These are phyloP conservation scores for Fusarium heterosporum DNA, from an alignment of 2,329 filamentous ascomycete genomes.

Conservation along the genomic window DNA sequence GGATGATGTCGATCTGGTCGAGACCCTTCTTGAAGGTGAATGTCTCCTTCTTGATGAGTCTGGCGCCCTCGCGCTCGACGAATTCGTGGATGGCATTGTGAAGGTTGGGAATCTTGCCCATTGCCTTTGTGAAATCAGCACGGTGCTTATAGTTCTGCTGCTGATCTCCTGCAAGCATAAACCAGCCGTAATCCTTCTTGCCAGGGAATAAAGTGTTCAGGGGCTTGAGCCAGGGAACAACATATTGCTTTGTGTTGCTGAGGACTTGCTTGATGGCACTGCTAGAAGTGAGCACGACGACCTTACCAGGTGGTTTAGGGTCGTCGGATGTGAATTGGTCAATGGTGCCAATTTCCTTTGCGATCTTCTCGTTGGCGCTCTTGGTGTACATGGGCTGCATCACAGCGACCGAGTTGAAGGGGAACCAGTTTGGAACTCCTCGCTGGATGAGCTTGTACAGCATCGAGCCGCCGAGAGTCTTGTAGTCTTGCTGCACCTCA, in stretches of 20 bases:
- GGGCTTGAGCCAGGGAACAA: slow-evolving; percentile 50
- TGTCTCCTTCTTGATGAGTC: slow-evolving; percentile 57
- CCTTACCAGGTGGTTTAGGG: slow-evolving; percentile 51
- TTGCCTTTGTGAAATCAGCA: slow-evolving; percentile 46
- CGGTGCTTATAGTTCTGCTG: slow-evolving; percentile 50
- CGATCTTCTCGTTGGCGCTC: slow-evolving; percentile 55
- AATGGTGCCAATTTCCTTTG: slow-evolving; percentile 54
- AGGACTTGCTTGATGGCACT: slow-evolving; percentile 51
- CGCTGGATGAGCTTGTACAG: slow-evolving; percentile 61
- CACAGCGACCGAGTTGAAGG: slow-evolving; percentile 56
- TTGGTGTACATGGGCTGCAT: slow-evolving; percentile 62
- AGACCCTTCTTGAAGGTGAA: slow-evolving; percentile 54
- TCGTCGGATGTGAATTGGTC: slow-evolving; percentile 50
- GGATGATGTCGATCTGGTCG: slow-evolving; percentile 57
- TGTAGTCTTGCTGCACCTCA: slow-evolving; percentile 46
- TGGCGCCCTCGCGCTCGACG: slow-evolving; percentile 49
- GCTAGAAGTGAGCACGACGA: slow-evolving; percentile 44
- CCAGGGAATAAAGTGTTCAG: slow-evolving; percentile 51
- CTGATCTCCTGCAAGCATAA: slow-evolving; percentile 55
- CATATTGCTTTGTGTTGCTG: slow-evolving; percentile 49
- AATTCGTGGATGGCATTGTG: slow-evolving; percentile 49
- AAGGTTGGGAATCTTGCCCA: slow-evolving; percentile 52
- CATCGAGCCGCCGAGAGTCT: slow-evolving; percentile 57
- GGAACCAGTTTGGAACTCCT: slow-evolving; percentile 59
- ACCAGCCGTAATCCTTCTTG: slow-evolving; percentile 54